These are phyloP conservation scores for Carnegiea gigantea DNA, from an alignment of 179 eudicot species.

Conservation along the genomic window DNA sequence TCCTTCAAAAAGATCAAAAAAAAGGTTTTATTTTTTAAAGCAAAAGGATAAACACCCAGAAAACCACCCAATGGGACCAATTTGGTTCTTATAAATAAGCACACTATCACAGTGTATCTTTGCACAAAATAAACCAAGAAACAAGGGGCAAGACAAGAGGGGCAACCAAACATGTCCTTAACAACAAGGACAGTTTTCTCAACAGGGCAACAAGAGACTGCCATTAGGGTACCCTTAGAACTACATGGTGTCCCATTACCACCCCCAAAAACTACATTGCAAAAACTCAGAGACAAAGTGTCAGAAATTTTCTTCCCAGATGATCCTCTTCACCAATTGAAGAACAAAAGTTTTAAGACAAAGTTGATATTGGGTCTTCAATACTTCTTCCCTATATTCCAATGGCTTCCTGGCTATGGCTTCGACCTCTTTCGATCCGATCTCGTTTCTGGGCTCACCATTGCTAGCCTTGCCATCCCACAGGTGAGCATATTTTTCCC, in stretches of 20 bases:
- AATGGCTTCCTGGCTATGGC: constrained; percentile 72
- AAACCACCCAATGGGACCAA: constrained; percentile 9
- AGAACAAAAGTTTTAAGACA: constrained; percentile 44
- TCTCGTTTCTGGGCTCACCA: constrained; percentile 85
- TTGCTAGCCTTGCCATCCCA: constrained; percentile 94
- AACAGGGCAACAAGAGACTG: constrained; percentile 12
- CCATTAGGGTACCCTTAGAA: constrained; percentile 22
- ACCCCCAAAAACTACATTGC: constrained; percentile 50
- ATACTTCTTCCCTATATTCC: constrained; percentile 67
- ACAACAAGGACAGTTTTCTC: constrained; percentile 8
- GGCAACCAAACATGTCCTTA: constrained; percentile 15
- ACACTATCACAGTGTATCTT: background rate
- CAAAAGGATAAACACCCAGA: background rate
- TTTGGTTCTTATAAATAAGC: constrained; percentile 8
- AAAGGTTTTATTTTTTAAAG: background rate
- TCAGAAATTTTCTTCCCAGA: constrained; percentile 83
- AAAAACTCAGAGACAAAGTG: constrained; percentile 56
- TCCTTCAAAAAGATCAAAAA: background rate
- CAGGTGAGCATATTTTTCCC: constrained; percentile 21
- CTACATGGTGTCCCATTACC: constrained; percentile 67
- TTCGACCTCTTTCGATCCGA: constrained; percentile 65
- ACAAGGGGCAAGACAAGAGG: background rate
- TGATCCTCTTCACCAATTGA: constrained; percentile 80
- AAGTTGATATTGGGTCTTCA: constrained; percentile 60
- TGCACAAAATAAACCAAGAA: background rate